Evolutionary conservation across 805 yeast genomes (phyloP), one percentile per base, ranked within the genome.

Genomic region (Myxozyma mucilagina): DNA sequence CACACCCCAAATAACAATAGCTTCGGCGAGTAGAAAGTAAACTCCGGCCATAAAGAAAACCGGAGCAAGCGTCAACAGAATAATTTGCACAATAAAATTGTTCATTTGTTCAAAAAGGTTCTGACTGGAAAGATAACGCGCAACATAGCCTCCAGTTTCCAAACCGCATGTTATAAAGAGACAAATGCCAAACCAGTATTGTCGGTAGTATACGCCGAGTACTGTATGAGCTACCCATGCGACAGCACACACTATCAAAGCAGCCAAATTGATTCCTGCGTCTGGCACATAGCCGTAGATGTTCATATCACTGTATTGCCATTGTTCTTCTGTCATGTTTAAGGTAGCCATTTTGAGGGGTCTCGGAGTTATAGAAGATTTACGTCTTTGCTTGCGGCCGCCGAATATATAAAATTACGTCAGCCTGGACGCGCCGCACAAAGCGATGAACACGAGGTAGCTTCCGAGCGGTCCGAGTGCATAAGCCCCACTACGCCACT

Each of bases 31-130:
- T 56, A 85, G 77, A 66, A 81, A 87, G 74, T 90, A 91, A 2
- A 90, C 78, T 1, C 93, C 96, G 3, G 88, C 97, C 89, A 89
- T 87, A 48, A 88, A 77, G 72, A 90, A 87, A 20, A 89, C 90
- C 0, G 97, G 97, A 0, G 90, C 93, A 51, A 90, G 73, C 0
- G 93, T 89, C 58, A 90, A 75, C 68, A 86, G 79, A 57, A 85
- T 81, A 64, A 87, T 81, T 72, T 90, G 96, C 68, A 85, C 74
- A 47, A 87, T 69, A 69, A 79, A 90, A 34, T 78, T 75, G 53
- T 79, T 72, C 44, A 74, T 64, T 41, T 74, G 69, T 14, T 64
- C 42, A 64, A 14, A 16, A 6, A 38, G 29, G 18, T 41, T 43
- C 59, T 41, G 50, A 11, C 80, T 78, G 1, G 86, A 78, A 57